phyloP scores from a whole-genome alignment of 768 basidiomycete species.

The Macrolepiota dolichaula region DNA sequence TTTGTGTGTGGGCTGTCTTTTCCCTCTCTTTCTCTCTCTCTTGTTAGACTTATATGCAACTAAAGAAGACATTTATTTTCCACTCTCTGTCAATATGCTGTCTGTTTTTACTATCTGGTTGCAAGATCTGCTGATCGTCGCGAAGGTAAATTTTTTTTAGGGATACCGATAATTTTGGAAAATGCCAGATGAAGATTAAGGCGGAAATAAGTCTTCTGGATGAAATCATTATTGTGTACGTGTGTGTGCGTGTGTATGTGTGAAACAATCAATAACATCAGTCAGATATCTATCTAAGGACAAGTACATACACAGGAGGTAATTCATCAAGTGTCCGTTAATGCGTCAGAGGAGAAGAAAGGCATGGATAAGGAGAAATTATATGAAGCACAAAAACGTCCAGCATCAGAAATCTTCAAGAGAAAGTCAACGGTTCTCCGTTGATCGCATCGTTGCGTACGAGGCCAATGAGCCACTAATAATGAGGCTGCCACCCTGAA shows the following conservation, averaged over 20 bases:
- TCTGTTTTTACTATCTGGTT: background rate
- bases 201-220: background rate
- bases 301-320: background rate
- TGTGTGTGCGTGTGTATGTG: background rate
- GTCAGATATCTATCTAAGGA: too few species aligned
- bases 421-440: background rate
- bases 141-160: too few species aligned
- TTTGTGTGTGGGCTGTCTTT: background rate
- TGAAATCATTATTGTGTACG: background rate
- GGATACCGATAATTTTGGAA: too few species aligned
- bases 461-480: background rate
- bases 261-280: too few species aligned
- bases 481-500: slow-evolving; percentile 10
- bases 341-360: background rate
- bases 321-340: background rate
- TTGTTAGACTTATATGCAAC: slow-evolving; percentile 7
- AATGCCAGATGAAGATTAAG: background rate
- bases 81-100: too few species aligned
- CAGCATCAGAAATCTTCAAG: background rate
- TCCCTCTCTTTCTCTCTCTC: background rate
- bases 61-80: background rate
- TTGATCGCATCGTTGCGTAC: background rate
- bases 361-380: background rate
- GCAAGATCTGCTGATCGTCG: too few species aligned
- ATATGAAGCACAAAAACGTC: background rate